Conservation (phyloP, 2,329 filamentous ascomycete species). For the Fonsecaea erecta region DNA sequence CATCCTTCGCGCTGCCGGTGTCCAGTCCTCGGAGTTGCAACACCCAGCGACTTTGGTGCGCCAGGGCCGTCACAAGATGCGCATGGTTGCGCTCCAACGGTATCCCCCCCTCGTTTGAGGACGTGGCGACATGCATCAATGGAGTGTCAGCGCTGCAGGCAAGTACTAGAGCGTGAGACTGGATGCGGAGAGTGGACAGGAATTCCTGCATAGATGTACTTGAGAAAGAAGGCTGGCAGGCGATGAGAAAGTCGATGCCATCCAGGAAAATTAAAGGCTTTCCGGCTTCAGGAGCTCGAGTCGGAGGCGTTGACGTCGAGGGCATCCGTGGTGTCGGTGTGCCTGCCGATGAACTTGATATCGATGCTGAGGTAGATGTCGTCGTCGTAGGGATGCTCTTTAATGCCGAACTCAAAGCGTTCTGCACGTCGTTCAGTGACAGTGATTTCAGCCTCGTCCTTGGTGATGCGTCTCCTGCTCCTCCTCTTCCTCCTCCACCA, state of each 20-base stretch:
- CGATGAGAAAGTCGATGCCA: slow-evolving; percentile 36
- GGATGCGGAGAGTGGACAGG: slow-evolving; percentile 24
- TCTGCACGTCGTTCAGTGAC: slow-evolving; percentile 24
- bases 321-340: slow-evolving; percentile 11
- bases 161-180: slow-evolving; percentile 61
- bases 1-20: slow-evolving; percentile 85
- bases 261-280: slow-evolving; percentile 32
- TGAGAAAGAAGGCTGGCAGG: slow-evolving; percentile 28
- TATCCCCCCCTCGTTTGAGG: slow-evolving; percentile 50
- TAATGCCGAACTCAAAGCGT: slow-evolving; percentile 17
- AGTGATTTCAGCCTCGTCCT: slow-evolving; percentile 27
- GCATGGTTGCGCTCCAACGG: slow-evolving; percentile 72
- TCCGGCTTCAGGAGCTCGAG: slow-evolving; percentile 10
- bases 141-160: slow-evolving; percentile 75
- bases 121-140: slow-evolving; percentile 58
- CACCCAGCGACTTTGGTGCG: slow-evolving; percentile 75
- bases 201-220: slow-evolving; percentile 23
- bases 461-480: not conserved
- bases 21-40: slow-evolving; percentile 77
- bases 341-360: slow-evolving; percentile 1
- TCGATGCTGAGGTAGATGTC: not conserved
- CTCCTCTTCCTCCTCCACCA: not conserved
- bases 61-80: slow-evolving; percentile 70
- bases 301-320: not conserved
- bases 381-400: slow-evolving; percentile 15